Percentiles rank a stretch among this genome's conserved stretches.
These are phyloP conservation scores for Pythium brachiatum DNA, from an alignment of 352 stramenopile species.

Conservation along the genomic window DNA sequence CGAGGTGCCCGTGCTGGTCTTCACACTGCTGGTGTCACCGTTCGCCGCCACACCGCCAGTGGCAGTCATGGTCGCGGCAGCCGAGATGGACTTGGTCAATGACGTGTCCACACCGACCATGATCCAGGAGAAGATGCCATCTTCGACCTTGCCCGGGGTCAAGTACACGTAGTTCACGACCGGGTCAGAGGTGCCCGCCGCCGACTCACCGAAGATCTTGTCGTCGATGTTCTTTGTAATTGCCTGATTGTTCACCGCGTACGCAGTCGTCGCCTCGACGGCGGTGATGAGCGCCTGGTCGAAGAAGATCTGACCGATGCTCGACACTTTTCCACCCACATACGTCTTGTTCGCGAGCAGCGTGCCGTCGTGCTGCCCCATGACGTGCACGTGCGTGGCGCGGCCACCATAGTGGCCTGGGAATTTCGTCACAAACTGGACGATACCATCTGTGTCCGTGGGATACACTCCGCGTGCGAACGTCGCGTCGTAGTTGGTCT, in stretches of 20 bases:
- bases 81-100: conserved; percentile 19
- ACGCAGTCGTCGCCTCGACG: conserved; percentile 4
- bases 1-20: not conserved
- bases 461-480: conserved; percentile 10
- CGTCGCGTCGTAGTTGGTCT: conserved; percentile 15
- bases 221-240: conserved; percentile 29
- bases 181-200: conserved; percentile 29
- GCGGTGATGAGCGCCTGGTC: conserved; percentile 11
- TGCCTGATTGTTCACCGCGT: conserved; percentile 27
- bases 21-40: not conserved
- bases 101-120: conserved; percentile 31
- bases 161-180: conserved; percentile 36
- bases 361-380: conserved; percentile 13
- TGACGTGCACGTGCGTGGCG: conserved; percentile 11
- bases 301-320: conserved; percentile 21
- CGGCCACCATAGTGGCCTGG: conserved; percentile 19
- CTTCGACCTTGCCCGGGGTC: conserved; percentile 22
- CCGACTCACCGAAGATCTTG: conserved; percentile 23
- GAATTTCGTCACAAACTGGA: conserved; percentile 23
- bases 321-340: conserved; percentile 7
- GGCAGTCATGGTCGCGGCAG: conserved; percentile 20
- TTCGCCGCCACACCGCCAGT: conserved; percentile 5
- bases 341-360: conserved; percentile 17
- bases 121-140: conserved; percentile 37
- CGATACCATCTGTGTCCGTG: conserved; percentile 12